A percentile compares a stretch with the other conserved stretches of the same genome.
These are phyloP conservation scores for Plasmodium coatneyi DNA, from an alignment of 169 alveolate genomes.

Conservation along the genomic window DNA sequence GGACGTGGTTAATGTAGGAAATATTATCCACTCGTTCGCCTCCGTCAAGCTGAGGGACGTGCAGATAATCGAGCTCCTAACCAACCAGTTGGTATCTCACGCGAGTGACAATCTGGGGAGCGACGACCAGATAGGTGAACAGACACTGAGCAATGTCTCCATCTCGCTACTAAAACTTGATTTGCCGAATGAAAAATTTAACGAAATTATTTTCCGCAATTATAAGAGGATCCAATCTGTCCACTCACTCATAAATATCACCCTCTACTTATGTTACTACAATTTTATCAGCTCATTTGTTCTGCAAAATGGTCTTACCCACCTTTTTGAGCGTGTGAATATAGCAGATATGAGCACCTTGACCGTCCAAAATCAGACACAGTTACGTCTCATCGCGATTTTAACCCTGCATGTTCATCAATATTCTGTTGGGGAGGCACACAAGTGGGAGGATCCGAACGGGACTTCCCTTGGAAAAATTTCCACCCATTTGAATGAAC, in stretches of 20 bases:
- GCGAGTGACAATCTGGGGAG: not conserved
- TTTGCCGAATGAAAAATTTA: conserved; percentile 16
- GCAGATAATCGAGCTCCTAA: not conserved
- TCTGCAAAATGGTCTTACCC: conserved; percentile 2
- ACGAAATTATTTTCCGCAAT: conserved; percentile 17
- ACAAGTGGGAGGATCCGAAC: not conserved
- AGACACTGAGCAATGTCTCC: conserved; percentile 37
- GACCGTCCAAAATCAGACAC: conserved; percentile 40
- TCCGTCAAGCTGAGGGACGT: conserved; percentile 39
- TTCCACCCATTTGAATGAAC: not conserved
- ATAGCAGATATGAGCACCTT: conserved; percentile 6
- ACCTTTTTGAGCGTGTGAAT: conserved; percentile 22
- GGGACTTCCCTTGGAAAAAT: not conserved
- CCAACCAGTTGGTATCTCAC: conserved; percentile 1
- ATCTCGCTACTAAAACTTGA: conserved; percentile 54
- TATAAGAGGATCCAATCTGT: conserved; percentile 26
- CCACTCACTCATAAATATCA: conserved; percentile 60
- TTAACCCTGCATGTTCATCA: conserved; percentile 15
- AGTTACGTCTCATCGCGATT: conserved; percentile 23
- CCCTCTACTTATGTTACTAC: conserved; percentile 55
- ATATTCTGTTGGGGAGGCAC: not conserved
- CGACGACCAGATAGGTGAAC: conserved; percentile 5
- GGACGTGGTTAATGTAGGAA: conserved; percentile 10
- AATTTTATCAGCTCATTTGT: not conserved
- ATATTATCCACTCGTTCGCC: conserved; percentile 60